Base-by-base conservation (phyloP, 2,329 filamentous ascomycete species). In the Aspergillus caelatus region DNA sequence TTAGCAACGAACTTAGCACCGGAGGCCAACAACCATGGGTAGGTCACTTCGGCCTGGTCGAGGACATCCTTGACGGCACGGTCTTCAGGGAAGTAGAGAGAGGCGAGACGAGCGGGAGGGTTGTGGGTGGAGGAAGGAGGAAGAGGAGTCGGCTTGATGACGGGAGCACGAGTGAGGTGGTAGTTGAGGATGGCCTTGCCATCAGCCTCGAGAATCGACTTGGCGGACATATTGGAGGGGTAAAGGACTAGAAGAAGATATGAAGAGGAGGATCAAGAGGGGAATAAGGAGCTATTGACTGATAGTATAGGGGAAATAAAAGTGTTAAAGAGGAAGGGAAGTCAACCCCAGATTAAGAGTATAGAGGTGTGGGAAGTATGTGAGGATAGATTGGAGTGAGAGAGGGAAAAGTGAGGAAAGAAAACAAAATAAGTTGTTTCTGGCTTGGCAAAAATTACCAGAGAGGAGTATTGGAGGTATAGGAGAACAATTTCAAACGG, bases 101-200 rank as follows among this genome's bases (percentile, higher is more conserved):
- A 93, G 63, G 94, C 94, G 75, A 98, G 89, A 83, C 92, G 94
- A 74, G 94, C 85, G 67, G 95, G 90, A 72, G 95, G 85, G 85
- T 98, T 98, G 89, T 99, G 95, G 81, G 88, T 95, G 70, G 91
- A 82, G 69, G 91, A 86, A 71, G 87, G 80, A 73, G 94, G 92
- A 62, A 98, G 93, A 83, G 95, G 93, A 77, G 93, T 94, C 72
- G 94, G 92, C 91, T 97, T 98, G 89, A 99, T 97, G 81, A 96
- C 91, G 71, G 93, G 90, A 73, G 95, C 93, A 80, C 95, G 91
- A 75, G 95, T 98, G 83, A 99, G 93, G 87, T 98, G 95, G 88
- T 98, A 99, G 91, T 97, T 98, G 88, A 99, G 88, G 86, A 99
- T 98, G 88, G 95, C 95, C 91, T 99, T 99, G 89, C 95, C 95